A percentile compares a stretch with the other conserved stretches of the same genome.
Conservation (phyloP, 2,329 filamentous ascomycete genomes). For the Aspergillus quadrilineatus region DNA sequence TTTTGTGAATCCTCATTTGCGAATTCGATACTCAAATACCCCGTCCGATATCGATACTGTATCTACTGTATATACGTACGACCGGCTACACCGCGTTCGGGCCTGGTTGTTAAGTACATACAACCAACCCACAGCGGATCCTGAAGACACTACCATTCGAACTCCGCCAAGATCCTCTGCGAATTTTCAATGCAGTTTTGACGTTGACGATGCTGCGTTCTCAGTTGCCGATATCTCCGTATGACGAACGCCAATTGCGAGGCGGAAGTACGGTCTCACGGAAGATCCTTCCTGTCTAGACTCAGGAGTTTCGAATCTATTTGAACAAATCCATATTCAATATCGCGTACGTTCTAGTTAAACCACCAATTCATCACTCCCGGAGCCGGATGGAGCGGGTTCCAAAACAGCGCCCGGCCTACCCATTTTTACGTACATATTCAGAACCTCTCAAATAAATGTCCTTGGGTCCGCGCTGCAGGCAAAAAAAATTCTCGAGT, state of each 20-base stretch:
- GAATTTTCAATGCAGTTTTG: neutral
- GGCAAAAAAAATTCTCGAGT: constrained; percentile 3
- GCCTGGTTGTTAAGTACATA: constrained; percentile 14
- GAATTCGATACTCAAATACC: neutral
- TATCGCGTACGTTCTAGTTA: neutral
- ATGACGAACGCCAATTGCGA: neutral
- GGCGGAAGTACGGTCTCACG: neutral
- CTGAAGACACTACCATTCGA: constrained; percentile 1
- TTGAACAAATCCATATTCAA: neutral
- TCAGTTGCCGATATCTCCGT: neutral
- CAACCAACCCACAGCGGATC: constrained; percentile 26
- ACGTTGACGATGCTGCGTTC: neutral
- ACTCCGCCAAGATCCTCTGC: neutral
- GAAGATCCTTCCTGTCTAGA: neutral
- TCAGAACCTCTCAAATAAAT: neutral
- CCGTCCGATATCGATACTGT: neutral
- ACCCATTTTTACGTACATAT: neutral
- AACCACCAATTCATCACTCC: neutral
- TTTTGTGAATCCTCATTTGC: neutral
- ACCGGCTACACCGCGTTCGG: constrained; percentile 20
- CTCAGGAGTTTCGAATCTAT: neutral
- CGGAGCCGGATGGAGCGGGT: constrained; percentile 6
- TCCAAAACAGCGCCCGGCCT: neutral
- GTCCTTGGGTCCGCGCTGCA: neutral
- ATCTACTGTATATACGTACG: neutral